Percentiles rank a stretch among this genome's conserved stretches.
phyloP scores from a whole-genome alignment of 257 asterid species.

The Eustoma russellianum region DNA sequence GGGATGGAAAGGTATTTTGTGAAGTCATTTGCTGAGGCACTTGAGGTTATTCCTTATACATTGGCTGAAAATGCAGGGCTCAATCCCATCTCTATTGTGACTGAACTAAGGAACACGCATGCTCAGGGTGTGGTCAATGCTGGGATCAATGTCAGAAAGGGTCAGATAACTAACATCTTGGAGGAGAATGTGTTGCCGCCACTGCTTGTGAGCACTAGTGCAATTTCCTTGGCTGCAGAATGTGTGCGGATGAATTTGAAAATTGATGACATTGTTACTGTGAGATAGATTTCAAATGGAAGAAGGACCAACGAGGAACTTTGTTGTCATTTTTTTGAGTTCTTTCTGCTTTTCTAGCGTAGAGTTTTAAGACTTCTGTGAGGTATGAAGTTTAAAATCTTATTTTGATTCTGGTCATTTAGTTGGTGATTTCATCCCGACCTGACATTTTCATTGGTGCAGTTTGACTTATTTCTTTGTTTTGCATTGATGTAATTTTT shows the following conservation, averaged over 20 bases:
- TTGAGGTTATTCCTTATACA: conserved; percentile 94
- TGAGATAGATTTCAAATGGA: conserved; percentile 55
- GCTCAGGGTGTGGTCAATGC: conserved; percentile 96
- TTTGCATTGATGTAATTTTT: no score
- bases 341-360: no score
- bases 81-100: conserved; percentile 90
- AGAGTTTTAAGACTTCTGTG: no score
- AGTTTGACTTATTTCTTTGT: no score
- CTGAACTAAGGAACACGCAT: conserved; percentile 95
- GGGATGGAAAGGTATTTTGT: conserved; percentile 98
- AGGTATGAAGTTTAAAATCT: no score
- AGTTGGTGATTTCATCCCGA: no score
- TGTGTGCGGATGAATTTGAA: conserved; percentile 98
- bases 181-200: conserved; percentile 99
- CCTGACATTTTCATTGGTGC: no score
- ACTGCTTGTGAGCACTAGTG: conserved; percentile 93
- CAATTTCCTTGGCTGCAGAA: conserved; percentile 77
- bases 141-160: conserved; percentile 99
- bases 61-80: conserved; percentile 97
- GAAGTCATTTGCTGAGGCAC: conserved; percentile 87
- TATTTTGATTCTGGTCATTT: no score
- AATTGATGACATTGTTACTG: conserved; percentile 97
- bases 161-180: conserved; percentile 89
- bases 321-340: no score
- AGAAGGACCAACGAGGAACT: no score